Conservation (phyloP, 177 flowering plant genomes). For the Telopea speciosissima region DNA sequence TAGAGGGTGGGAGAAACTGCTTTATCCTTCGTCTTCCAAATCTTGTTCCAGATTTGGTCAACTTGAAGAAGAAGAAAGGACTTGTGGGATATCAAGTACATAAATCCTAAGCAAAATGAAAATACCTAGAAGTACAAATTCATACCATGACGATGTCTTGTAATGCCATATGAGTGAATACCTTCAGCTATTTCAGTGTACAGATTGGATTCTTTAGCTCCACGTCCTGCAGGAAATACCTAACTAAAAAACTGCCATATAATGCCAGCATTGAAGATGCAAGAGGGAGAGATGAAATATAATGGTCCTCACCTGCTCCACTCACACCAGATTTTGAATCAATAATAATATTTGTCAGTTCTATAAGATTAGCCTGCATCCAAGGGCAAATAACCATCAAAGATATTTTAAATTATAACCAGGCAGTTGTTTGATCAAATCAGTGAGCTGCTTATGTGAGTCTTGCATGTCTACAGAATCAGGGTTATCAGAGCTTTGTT, state of each 20-base stretch:
- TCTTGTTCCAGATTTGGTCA: too few relatives aligned
- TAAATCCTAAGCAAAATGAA: not conserved
- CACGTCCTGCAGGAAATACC: slow-evolving; percentile 59
- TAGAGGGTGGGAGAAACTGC: too few relatives aligned
- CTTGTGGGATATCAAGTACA: too few relatives aligned
- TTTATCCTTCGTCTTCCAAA: too few relatives aligned
- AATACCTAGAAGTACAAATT: not conserved
- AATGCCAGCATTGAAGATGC: not conserved
- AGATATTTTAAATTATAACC: not conserved
- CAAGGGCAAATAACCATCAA: slow-evolving; percentile 4
- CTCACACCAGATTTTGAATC: slow-evolving; percentile 98
- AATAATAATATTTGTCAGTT: slow-evolving; percentile 58
- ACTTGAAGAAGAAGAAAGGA: too few relatives aligned
- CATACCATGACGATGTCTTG: slow-evolving; percentile 92
- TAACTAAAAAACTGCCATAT: slow-evolving; percentile 16
- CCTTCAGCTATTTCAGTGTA: slow-evolving; percentile 96
- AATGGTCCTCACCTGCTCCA: slow-evolving; percentile 77
- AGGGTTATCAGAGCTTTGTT: too few relatives aligned
- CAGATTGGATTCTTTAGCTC: slow-evolving; percentile 86
- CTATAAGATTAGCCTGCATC: slow-evolving; percentile 75
- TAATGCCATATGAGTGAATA: slow-evolving; percentile 82
- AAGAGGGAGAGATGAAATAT: not conserved
- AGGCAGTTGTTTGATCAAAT: too few relatives aligned
- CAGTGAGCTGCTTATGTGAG: too few relatives aligned
- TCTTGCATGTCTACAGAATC: too few relatives aligned